Conservation (phyloP, 495 filamentous ascomycete species). For the Viridothelium virens region DNA sequence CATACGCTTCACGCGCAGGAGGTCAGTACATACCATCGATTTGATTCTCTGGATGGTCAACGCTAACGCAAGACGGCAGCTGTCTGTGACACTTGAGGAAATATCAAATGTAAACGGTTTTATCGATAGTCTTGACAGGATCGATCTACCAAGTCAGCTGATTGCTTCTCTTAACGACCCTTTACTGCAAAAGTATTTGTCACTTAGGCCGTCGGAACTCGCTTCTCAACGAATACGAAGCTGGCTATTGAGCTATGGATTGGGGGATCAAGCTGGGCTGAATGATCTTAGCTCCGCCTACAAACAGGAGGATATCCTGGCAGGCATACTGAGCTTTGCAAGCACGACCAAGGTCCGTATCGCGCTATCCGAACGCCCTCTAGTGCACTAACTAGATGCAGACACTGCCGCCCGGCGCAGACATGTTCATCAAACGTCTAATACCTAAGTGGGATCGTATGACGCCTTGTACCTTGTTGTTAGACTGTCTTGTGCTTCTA, state of each 20-base stretch:
- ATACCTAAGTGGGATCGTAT: neutral
- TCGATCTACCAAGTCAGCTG: conserved; percentile 75
- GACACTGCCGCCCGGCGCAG: conserved; percentile 40
- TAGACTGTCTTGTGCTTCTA: neutral
- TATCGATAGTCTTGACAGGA: conserved; percentile 65
- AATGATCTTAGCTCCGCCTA: neutral
- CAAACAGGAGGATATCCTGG: conserved; percentile 6
- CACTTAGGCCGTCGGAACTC: conserved; percentile 51
- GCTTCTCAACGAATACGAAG: conserved; percentile 22
- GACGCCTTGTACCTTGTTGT: neutral
- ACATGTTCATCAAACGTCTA: neutral
- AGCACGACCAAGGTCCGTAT: conserved; percentile 6
- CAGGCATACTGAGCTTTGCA: conserved; percentile 4
- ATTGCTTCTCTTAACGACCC: conserved; percentile 68
- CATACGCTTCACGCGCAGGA: conserved; percentile 66
- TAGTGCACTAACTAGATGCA: neutral
- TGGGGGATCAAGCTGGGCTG: neutral
- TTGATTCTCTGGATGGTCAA: neutral
- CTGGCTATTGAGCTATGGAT: neutral
- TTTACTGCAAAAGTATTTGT: conserved; percentile 68
- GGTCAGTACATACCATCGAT: conserved; percentile 31
- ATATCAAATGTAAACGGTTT: conserved; percentile 65
- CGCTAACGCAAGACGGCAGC: conserved; percentile 33
- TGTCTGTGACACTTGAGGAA: conserved; percentile 67
- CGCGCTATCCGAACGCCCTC: neutral